A percentile compares a stretch with the other conserved stretches of the same genome.
Conservation (phyloP, 2,329 filamentous ascomycete genomes). For the Hymenoscyphus fructigenus region DNA sequence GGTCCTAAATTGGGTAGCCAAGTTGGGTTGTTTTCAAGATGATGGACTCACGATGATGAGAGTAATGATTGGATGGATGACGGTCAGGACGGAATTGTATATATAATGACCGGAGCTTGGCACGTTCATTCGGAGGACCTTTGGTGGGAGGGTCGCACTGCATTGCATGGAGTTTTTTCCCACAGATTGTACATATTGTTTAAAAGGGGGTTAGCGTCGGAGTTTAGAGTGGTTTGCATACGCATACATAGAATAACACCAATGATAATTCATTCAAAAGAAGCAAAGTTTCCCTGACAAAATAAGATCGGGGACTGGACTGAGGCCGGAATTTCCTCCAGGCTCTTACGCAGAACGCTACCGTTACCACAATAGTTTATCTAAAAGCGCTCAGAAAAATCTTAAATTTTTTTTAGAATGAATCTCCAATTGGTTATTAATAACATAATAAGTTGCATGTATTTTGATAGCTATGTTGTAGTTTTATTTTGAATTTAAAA, state of each 20-base stretch:
- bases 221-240: neutral
- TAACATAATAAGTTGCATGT: too few species aligned
- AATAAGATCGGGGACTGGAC: neutral
- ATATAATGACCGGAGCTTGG: constrained; percentile 6
- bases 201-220: neutral
- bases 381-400: too few species aligned
- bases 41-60: neutral
- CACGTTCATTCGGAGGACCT: neutral
- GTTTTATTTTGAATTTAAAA: too few species aligned
- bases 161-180: neutral
- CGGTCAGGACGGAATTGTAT: neutral
- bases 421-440: too few species aligned
- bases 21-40: neutral
- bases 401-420: too few species aligned
- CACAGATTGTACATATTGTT: neutral
- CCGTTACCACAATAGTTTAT: too few species aligned
- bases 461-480: too few species aligned
- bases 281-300: neutral
- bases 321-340: too few species aligned
- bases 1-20: neutral
- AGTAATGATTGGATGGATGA: neutral
- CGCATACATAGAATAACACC: constrained; percentile 2
- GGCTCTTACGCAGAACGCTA: too few species aligned
- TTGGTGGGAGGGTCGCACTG: neutral
- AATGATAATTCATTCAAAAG: neutral